phyloP scores from a whole-genome alignment of 306 rosid species.

The Dryas drummondii region DNA sequence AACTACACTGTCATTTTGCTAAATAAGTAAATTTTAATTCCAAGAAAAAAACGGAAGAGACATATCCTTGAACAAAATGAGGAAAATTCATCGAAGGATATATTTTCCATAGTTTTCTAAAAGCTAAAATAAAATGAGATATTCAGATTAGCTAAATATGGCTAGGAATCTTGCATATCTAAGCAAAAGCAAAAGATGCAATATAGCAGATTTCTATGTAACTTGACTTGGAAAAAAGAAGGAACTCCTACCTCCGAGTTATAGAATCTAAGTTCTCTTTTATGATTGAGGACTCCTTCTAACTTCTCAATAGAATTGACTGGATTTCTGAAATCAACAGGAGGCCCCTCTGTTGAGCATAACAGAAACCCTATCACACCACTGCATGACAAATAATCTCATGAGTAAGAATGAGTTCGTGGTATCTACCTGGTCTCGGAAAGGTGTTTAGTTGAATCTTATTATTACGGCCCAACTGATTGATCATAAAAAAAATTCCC shows the following conservation, averaged over 20 bases:
- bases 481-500: too few relatives aligned
- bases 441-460: background rate
- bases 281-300: constrained; percentile 65
- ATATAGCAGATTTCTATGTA: background rate
- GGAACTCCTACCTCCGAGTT: constrained; percentile 69
- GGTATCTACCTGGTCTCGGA: background rate
- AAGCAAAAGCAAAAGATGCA: background rate
- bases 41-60: too few relatives aligned
- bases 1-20: background rate
- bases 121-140: background rate
- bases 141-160: background rate
- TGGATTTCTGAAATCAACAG: constrained; percentile 78
- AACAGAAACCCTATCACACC: constrained; percentile 90
- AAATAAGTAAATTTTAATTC: background rate
- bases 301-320: constrained; percentile 88
- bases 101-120: too few relatives aligned
- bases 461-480: too few relatives aligned
- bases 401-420: background rate
- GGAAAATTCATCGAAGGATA: too few relatives aligned
- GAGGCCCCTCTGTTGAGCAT: constrained; percentile 84
- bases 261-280: constrained; percentile 79
- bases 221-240: background rate
- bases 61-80: too few relatives aligned
- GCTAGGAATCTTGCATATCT: background rate
- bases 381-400: constrained; percentile 43